These are phyloP conservation scores for Arachnopeziza araneosa DNA, from an alignment of 2,329 filamentous ascomycete species.

Conservation along the genomic window DNA sequence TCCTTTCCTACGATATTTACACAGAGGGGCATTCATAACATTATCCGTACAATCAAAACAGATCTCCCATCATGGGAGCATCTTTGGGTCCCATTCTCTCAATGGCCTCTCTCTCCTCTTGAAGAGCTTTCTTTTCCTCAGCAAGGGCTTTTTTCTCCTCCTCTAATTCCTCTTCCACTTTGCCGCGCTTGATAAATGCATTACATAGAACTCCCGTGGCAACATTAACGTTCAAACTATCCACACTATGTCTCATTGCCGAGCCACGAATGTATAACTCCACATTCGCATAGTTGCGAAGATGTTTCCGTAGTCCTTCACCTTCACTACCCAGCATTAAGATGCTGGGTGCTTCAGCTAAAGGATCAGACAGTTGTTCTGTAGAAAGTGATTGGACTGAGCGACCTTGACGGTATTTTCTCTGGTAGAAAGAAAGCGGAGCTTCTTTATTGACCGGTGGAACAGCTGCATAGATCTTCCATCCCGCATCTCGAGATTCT, in stretches of 20 bases:
- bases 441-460: slow-evolving; percentile 39
- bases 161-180: background rate
- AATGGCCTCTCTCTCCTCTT: background rate
- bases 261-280: slow-evolving; percentile 57
- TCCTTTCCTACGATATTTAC: background rate
- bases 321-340: slow-evolving; percentile 82
- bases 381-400: slow-evolving; percentile 36
- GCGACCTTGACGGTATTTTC: background rate
- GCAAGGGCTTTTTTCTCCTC: background rate
- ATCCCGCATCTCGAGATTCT: slow-evolving; percentile 63
- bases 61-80: background rate
- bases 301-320: slow-evolving; percentile 58
- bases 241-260: slow-evolving; percentile 52
- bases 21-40: background rate
- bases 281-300: slow-evolving; percentile 62
- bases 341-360: slow-evolving; percentile 61
- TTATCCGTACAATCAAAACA: background rate
- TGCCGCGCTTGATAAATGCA: slow-evolving; percentile 47
- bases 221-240: slow-evolving; percentile 91
- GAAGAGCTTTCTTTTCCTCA: background rate
- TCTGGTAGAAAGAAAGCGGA: background rate
- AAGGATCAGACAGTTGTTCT: slow-evolving; percentile 48
- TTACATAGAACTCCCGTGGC: slow-evolving; percentile 73
- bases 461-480: slow-evolving; percentile 77
- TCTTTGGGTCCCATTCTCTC: background rate